Conservation (phyloP, 2,329 filamentous ascomycete species). For the Aspergillus sp. region DNA sequence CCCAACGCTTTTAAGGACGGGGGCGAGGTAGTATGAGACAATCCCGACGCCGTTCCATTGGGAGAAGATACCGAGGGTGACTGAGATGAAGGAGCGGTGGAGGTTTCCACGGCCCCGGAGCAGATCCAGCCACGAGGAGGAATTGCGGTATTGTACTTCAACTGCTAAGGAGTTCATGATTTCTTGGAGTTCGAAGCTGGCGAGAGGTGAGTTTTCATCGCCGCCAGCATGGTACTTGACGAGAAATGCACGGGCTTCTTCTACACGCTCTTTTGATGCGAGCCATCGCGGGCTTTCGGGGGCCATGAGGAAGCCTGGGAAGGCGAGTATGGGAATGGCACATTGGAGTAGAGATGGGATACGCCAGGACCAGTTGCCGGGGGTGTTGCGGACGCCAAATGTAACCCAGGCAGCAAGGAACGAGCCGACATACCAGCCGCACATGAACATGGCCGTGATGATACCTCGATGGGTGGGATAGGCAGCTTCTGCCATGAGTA, state of each 20-base stretch:
- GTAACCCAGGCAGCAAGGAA: not conserved
- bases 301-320: slow-evolving; percentile 58
- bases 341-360: not conserved
- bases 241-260: slow-evolving; percentile 57
- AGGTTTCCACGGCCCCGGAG: not conserved
- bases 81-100: not conserved
- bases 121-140: not conserved
- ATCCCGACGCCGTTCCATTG: not conserved
- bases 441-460: not conserved
- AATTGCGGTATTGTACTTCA: not conserved
- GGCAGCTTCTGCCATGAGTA: not conserved
- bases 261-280: slow-evolving; percentile 64
- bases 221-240: slow-evolving; percentile 29
- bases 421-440: not conserved
- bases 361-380: slow-evolving; percentile 6
- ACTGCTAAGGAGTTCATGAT: not conserved
- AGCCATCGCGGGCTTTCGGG: slow-evolving; percentile 66
- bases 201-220: not conserved
- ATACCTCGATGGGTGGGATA: slow-evolving; percentile 1
- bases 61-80: not conserved
- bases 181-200: not conserved
- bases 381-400: not conserved
- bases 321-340: slow-evolving; percentile 58
- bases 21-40: not conserved
- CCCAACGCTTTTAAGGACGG: not conserved